phyloP scores from a whole-genome alignment of 2,329 filamentous ascomycete species.

The Dothideomycetes sp. region DNA sequence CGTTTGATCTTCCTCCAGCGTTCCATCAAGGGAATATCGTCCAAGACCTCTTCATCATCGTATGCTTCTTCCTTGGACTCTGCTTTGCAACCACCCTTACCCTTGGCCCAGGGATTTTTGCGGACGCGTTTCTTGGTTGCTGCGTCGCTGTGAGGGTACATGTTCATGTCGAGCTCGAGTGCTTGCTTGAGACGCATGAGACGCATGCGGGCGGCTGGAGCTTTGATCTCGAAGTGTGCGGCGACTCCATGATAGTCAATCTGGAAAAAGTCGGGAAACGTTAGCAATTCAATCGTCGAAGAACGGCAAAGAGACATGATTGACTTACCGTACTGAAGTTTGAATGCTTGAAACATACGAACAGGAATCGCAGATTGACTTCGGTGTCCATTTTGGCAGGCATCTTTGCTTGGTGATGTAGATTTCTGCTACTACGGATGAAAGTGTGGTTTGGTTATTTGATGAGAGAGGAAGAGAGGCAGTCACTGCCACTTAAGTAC shows the following conservation, averaged over 20 bases:
- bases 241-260: constrained; percentile 16
- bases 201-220: constrained; percentile 17
- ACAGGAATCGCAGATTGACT: constrained; percentile 16
- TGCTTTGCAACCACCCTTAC: too few relatives aligned
- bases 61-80: constrained; percentile 7
- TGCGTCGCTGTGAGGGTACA: too few relatives aligned
- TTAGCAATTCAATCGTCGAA: too few relatives aligned
- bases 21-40: constrained; percentile 11
- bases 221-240: constrained; percentile 14
- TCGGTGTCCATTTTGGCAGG: constrained; percentile 17
- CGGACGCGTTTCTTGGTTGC: too few relatives aligned
- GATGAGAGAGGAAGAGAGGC: too few relatives aligned
- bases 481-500: too few relatives aligned
- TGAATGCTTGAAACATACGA: constrained; percentile 15
- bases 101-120: too few relatives aligned
- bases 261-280: not conserved
- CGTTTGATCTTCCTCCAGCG: constrained; percentile 9
- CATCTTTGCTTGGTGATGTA: constrained; percentile 12
- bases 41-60: constrained; percentile 6
- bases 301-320: not conserved
- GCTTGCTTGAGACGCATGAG: constrained; percentile 12
- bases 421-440: too few relatives aligned
- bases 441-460: too few relatives aligned
- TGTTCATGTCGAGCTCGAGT: too few relatives aligned
- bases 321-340: constrained; percentile 10